Percentiles rank a stretch among this genome's conserved stretches.
These are phyloP conservation scores for Senna tora DNA, from an alignment of 306 rosid genomes.

Conservation along the genomic window DNA sequence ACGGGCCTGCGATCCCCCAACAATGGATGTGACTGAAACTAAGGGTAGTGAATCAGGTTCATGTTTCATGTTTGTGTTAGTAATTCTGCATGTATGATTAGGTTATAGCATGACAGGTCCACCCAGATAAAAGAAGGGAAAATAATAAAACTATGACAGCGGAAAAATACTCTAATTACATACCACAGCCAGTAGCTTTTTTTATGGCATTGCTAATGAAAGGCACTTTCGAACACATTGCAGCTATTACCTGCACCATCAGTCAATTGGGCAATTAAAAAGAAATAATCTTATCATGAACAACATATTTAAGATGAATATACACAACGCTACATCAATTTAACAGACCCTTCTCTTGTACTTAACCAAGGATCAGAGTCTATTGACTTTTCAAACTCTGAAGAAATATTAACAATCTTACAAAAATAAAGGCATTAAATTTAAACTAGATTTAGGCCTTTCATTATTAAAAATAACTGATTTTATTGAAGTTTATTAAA, in stretches of 20 bases:
- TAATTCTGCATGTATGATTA: not conserved
- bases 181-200: constrained; percentile 88
- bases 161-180: constrained; percentile 32
- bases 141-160: constrained; percentile 4
- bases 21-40: not conserved
- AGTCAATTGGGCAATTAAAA: constrained; percentile 34
- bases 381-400: constrained; percentile 22
- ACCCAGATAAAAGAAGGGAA: not conserved
- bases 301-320: constrained; percentile 14
- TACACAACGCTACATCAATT: constrained; percentile 14
- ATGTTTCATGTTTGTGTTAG: too few relatives aligned
- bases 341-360: constrained; percentile 7
- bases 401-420: not conserved
- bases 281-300: not conserved
- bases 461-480: not conserved
- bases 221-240: constrained; percentile 98
- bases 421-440: not conserved
- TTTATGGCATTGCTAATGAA: constrained; percentile 84
- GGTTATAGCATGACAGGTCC: not conserved
- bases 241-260: constrained; percentile 78
- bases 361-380: constrained; percentile 21
- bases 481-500: not conserved
- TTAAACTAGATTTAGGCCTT: not conserved
- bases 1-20: not conserved
- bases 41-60: not conserved